Evolutionary conservation across 2,329 filamentous ascomycete genomes (phyloP).

Genomic region (Sclerotinia borealis): DNA sequence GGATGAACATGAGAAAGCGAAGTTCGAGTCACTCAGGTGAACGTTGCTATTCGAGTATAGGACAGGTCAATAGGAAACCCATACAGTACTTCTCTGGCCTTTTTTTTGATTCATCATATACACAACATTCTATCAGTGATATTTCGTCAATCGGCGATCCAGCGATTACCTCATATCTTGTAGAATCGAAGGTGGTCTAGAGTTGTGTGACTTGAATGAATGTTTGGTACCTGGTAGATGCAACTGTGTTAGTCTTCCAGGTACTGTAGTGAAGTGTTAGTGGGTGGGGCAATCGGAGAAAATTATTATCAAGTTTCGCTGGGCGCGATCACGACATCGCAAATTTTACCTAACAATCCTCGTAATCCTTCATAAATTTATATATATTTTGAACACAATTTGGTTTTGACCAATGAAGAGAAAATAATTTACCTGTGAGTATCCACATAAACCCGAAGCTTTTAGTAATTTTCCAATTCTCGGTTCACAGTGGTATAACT

Average conservation of each 20-base stretch:
- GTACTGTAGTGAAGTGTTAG: neutral
- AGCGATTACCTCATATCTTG: neutral
- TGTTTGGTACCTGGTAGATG: neutral
- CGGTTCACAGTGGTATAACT: neutral
- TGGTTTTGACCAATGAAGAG: neutral
- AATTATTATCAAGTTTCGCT: neutral
- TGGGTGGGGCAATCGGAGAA: constrained; percentile 1
- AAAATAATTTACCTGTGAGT: neutral
- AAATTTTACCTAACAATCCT: neutral
- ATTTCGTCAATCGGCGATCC: neutral
- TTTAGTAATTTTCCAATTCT: neutral
- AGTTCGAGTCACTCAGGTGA: constrained; percentile 9
- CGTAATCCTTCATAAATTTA: neutral
- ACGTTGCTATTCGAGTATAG: neutral
- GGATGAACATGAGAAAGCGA: neutral
- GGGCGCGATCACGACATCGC: constrained; percentile 7
- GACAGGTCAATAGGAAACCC: too few species aligned
- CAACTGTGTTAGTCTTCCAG: too few species aligned
- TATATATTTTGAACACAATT: neutral
- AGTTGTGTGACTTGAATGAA: neutral
- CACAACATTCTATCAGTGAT: neutral
- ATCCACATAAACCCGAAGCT: neutral
- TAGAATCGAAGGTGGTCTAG: neutral
- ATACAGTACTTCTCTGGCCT: too few species aligned
- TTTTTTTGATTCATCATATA: neutral